These are phyloP conservation scores for Beauveria medogensis DNA, from an alignment of 2,329 filamentous ascomycete species.

Conservation along the genomic window DNA sequence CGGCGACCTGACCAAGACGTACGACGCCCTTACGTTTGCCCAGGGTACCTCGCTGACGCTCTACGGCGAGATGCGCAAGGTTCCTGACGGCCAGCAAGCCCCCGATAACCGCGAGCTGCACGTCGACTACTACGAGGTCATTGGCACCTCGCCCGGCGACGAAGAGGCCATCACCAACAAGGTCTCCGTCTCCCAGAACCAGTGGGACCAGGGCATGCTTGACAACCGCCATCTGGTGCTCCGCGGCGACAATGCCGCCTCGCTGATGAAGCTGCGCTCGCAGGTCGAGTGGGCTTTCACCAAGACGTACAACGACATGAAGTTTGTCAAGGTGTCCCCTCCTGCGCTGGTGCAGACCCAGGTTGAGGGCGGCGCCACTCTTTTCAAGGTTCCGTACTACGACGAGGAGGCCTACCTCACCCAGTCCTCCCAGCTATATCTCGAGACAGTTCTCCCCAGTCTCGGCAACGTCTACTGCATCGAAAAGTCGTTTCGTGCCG, in stretches of 20 bases:
- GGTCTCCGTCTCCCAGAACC: conserved; percentile 39
- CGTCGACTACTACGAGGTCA: conserved; percentile 80
- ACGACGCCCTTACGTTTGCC: conserved; percentile 78
- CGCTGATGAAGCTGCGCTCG: conserved; percentile 80
- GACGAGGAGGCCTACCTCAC: conserved; percentile 87
- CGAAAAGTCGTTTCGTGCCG: conserved; percentile 96
- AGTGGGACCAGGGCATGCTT: conserved; percentile 50
- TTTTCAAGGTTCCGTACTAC: conserved; percentile 88
- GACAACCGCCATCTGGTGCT: conserved; percentile 80
- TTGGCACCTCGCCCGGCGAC: conserved; percentile 71
- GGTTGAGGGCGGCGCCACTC: conserved; percentile 84
- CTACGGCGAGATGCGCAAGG: conserved; percentile 73
- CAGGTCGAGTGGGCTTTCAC: conserved; percentile 75
- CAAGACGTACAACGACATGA: conserved; percentile 66
- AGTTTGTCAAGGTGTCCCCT: conserved; percentile 75
- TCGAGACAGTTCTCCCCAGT: conserved; percentile 86
- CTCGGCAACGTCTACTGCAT: conserved; percentile 96
- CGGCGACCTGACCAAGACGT: conserved; percentile 80
- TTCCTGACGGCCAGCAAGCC: conserved; percentile 69
- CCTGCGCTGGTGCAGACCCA: conserved; percentile 92
- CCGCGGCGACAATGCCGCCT: conserved; percentile 74
- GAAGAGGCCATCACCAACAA: conserved; percentile 87
- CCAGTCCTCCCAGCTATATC: conserved; percentile 93
- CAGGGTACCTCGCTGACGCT: conserved; percentile 82
- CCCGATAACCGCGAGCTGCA: conserved; percentile 82